Conservation (phyloP, 129 eudicot genomes). For the Lactuca saligna region DNA sequence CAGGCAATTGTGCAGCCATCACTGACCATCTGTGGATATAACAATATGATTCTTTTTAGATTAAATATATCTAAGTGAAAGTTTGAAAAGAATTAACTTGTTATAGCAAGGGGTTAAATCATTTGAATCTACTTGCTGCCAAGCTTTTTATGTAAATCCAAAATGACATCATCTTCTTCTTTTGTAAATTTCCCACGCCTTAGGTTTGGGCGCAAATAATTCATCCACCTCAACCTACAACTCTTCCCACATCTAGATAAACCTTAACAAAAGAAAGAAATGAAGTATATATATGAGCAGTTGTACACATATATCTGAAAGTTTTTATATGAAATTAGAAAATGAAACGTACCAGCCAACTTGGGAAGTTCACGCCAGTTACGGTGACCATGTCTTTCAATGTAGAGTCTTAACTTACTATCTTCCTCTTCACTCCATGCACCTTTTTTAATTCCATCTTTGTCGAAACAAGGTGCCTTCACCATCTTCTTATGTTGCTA, state of each 20-base stretch:
- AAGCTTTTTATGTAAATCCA: slow-evolving; percentile 14
- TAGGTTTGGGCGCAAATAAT: slow-evolving; percentile 25
- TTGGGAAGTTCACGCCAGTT: slow-evolving; percentile 33
- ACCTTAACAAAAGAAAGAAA: slow-evolving; percentile 18
- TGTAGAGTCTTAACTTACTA: slow-evolving; percentile 15
- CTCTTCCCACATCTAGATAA: slow-evolving; percentile 49
- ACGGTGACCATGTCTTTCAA: slow-evolving; percentile 21
- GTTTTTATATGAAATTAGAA: not conserved
- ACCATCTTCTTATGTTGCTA: slow-evolving; percentile 10
- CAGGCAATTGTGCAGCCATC: slow-evolving; percentile 45
- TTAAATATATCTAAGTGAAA: not conserved
- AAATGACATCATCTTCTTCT: slow-evolving; percentile 31
- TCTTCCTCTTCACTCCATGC: slow-evolving; percentile 36
- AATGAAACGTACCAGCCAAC: slow-evolving; percentile 10
- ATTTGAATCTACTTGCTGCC: slow-evolving; percentile 27
- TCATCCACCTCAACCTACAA: slow-evolving; percentile 37
- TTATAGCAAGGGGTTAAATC: not conserved
- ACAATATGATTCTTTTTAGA: not conserved
- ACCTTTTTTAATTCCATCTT: slow-evolving; percentile 30
- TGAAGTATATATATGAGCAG: not conserved
- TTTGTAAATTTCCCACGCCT: slow-evolving; percentile 30
- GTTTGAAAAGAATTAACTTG: not conserved
- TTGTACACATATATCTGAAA: not conserved
- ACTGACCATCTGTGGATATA: slow-evolving; percentile 41
- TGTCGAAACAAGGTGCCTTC: slow-evolving; percentile 22